Base-by-base conservation (phyloP, 2,329 filamentous ascomycete genomes). In the Colletotrichum paranaense region DNA sequence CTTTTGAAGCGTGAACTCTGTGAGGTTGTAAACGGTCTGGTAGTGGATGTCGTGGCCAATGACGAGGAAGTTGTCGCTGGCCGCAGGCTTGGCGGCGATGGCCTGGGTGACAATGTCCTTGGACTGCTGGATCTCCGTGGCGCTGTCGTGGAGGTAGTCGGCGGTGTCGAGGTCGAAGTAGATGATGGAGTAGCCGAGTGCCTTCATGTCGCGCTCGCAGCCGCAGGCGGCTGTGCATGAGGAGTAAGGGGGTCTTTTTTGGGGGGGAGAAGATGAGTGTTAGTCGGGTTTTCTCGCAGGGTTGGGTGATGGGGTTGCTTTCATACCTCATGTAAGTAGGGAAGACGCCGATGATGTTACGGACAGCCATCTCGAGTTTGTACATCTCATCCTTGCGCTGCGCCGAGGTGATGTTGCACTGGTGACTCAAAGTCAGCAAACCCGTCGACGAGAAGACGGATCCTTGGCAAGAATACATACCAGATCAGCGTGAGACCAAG, bases 341-440 rank as follows among this genome's bases (percentile, higher is more conserved):
- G 75, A 88, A 85, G 75, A 85, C 85, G 65, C 87, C 88, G 24
- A 90, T 78, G 69, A 90, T 87, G 79, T 89, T 89, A 74, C 84
- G 83, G 55, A 90, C 78, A 52, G 88, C 88, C 68, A 74, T 72
- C 30, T 74, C 72, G 19, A 72, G 53, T 57, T 74, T 74, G 38
- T 74, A 74, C 68, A 72, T 74, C n/a, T 74, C 68, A 62, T 85
- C 85, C 35, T 86, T 81, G 74, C 84, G 82, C 73, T 86, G 85
- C 1, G 62, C 72, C 16, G 68, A 74, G 2, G 62, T 75, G 84
- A 81, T 74, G 16, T 58, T 28, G 69, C 64, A 73, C 73, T 73
- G 4, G 16, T 2, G 19, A 82, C 77, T 82, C 77, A 5, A 82
- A 76, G n/a, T 81, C 80, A 74, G 82, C 84, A 68, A 46, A 24